Conservation (phyloP, 2,329 filamentous ascomycete species). For the Trichoderma hamatum region DNA sequence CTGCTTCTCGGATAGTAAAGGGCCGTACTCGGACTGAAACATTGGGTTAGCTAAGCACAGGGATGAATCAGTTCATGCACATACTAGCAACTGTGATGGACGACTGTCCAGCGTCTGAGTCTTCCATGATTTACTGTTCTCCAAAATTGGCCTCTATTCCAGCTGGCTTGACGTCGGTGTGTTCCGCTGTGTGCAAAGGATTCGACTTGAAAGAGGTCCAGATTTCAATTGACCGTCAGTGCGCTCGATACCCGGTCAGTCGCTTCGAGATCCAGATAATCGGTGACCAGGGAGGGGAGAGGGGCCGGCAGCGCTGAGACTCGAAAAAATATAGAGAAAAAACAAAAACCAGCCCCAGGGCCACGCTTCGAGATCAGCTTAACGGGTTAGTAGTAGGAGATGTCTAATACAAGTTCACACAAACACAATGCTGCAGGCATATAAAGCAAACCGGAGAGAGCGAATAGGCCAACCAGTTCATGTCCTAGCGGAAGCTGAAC, state of each 20-base stretch:
- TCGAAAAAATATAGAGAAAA: constrained; percentile 6
- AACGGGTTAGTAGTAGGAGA: constrained; percentile 4
- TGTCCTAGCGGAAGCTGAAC: constrained; percentile 36
- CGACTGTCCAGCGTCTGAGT: constrained; percentile 43
- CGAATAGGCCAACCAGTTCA: constrained; percentile 26
- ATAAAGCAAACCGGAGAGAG: constrained; percentile 24
- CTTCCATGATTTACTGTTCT: constrained; percentile 31
- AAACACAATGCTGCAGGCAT: constrained; percentile 31
- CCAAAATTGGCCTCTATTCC: neutral
- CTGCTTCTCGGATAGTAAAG: constrained; percentile 88
- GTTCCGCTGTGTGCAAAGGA: neutral
- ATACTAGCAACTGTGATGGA: constrained; percentile 63
- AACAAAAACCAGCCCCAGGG: constrained; percentile 1
- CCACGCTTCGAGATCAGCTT: neutral
- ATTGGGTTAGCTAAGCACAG: constrained; percentile 33
- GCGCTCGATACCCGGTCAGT: neutral
- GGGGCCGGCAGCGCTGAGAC: constrained; percentile 11
- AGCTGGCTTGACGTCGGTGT: neutral
- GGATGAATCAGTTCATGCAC: constrained; percentile 26
- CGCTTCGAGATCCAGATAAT: neutral
- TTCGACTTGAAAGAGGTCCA: neutral
- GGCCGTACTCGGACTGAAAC: constrained; percentile 67
- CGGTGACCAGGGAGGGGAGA: constrained; percentile 10
- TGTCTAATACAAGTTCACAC: constrained; percentile 30
- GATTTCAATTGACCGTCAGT: neutral